Evolutionary conservation across 257 asterid genomes (phyloP), one percentile per base, ranked within the genome.

Genomic region (Marsdenia floribunda): DNA sequence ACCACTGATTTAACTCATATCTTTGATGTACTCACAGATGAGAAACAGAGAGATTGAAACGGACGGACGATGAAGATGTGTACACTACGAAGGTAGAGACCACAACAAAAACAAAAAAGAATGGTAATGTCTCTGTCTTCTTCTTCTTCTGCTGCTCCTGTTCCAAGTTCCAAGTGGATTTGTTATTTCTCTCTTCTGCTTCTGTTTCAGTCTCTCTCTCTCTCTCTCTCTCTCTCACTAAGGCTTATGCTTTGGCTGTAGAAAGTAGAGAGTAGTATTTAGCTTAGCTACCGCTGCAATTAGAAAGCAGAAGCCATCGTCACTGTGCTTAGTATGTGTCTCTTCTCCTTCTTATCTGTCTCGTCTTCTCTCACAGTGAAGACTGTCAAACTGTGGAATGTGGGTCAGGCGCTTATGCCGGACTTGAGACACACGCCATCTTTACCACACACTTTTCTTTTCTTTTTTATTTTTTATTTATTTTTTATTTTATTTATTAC

Each of bases 361-460:
- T 65, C 50, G 35, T 63, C 74, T 54, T 72, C 46, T 68, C 57
- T 54, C 78, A n/a, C 72, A 73, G 74, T 74, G 77, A 33, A 24
- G 42, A 66, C 61, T 63, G 78, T 65, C 55, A 58, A 54, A 19
- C 71, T 8, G 66, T 18, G 75, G 72, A 60, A 65, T 79, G 61
- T 64, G 87, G 80, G 73, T 77, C 87, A 78, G 89, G 81, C 91
- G 91, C 88, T 86, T 81, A 80, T 81, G 87, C 82, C 88, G 96
- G 87, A 86, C 84, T 86, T 81, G 87, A 83, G 89, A 87, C 81
- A 86, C 91, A 88, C 93, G 91, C 88, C 86, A 86, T 63, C 89
- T 78, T 82, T 74, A 70, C 82, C 75, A 24, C 77, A 75, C 76
- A 21, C 46, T 68, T 53, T 55, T 42, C 71, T 72, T 24, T 59